These are phyloP conservation scores for Grifola frondosa DNA, from an alignment of 1,284 basidiomycete genomes.

Conservation along the genomic window DNA sequence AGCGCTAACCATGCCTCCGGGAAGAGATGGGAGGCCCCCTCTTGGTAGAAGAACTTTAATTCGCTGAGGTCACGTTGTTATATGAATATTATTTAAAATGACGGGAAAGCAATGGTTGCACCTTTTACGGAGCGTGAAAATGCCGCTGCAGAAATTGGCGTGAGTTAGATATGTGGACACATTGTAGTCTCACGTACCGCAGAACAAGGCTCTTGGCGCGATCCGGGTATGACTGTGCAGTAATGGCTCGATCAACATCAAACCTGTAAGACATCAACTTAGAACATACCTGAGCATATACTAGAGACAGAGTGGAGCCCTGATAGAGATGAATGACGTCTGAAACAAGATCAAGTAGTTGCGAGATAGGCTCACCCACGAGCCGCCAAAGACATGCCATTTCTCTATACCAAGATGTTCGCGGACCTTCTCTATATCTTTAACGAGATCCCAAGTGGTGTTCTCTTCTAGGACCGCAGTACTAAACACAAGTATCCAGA, in stretches of 20 bases:
- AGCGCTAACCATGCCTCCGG: slow-evolving; percentile 80
- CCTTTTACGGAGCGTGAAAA: slow-evolving; percentile 85
- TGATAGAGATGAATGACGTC: slow-evolving; percentile 29
- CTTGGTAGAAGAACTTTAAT: slow-evolving; percentile 91
- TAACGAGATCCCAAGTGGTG: slow-evolving; percentile 94
- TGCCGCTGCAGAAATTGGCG: slow-evolving; percentile 53
- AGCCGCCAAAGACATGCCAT: slow-evolving; percentile 93
- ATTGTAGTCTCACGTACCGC: slow-evolving; percentile 46
- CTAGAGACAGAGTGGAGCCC: slow-evolving; percentile 89
- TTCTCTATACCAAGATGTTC: slow-evolving; percentile 67
- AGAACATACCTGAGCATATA: slow-evolving; percentile 73
- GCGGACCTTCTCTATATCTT: slow-evolving; percentile 84
- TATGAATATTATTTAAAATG: not conserved
- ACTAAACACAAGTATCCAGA: slow-evolving; percentile 35
- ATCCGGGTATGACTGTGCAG: slow-evolving; percentile 70
- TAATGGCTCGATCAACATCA: not conserved
- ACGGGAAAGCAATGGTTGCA: slow-evolving; percentile 24
- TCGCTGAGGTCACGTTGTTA: slow-evolving; percentile 49
- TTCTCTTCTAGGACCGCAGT: slow-evolving; percentile 81
- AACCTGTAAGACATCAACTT: not conserved
- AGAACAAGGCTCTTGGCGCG: slow-evolving; percentile 80
- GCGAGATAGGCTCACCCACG: slow-evolving; percentile 60
- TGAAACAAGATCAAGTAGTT: not conserved
- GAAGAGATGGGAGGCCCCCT: slow-evolving; percentile 79
- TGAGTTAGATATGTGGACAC: not conserved